Base-by-base conservation (phyloP, 129 eudicot genomes). In the Silybum marianum region DNA sequence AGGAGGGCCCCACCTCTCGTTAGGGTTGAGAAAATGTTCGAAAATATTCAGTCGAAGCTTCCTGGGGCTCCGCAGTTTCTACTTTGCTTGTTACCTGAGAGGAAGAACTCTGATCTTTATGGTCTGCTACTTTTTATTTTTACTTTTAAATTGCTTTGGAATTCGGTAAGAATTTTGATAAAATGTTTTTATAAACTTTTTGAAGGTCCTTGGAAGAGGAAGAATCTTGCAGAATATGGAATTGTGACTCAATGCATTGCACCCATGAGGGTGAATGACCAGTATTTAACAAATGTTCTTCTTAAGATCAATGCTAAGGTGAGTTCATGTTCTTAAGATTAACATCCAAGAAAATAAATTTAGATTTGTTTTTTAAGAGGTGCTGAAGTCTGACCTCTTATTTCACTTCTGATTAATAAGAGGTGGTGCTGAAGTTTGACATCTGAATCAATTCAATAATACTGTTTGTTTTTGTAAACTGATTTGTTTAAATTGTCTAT, bases 141-240 rank as follows among this genome's bases (percentile, higher is more conserved):
- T 3, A 3, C 34, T 16, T 44, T 66, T 6, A 3, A 54, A 14
- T 69, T 58, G 6, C 23, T 32, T 51, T 26, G 19, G 14, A 51
- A 3, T 2, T 46, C 4, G 48, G 21, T 54, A 54, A 54, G 65
- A 54, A 54, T 54, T 7, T 6, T 60, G 18, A 67, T 13, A 10
- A 24, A 7, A 24, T 11, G 54, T 26, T 77, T 28, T 14, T 25
- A 69, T 69, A 77, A 12, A 66, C 66, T 3, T 23, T 51, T 2
- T 39, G 22, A 30, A 94, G 98, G 98, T 79, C 98, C 98, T 2
- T 94, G 98, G 98, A 94, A 94, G 63, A 86, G 85, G 85, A 94
- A 89, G 85, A 87, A 84, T 66, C 84, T 94, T 1, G 80, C 95
- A 0, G 98, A 94, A n/a, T 89, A 80, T 83, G 98, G 97, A 51